Conservation (phyloP, 257 asterid species). For the Pogostemon cablin region DNA sequence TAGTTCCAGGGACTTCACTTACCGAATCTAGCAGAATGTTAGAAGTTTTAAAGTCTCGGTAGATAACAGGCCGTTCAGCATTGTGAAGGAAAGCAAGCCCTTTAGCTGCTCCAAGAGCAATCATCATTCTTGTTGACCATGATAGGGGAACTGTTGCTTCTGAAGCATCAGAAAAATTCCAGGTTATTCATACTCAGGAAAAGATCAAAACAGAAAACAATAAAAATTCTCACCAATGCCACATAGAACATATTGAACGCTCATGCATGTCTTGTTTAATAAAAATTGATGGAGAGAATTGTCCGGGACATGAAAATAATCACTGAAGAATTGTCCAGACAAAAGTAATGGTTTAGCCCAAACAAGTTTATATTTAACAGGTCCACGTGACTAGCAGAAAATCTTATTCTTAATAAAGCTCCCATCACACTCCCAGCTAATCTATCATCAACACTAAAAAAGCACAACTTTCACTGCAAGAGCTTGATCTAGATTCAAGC, state of each 20-base stretch:
- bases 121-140: slow-evolving; percentile 98
- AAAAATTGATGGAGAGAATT: slow-evolving; percentile 3
- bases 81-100: slow-evolving; percentile 99
- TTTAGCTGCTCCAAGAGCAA: slow-evolving; percentile 99
- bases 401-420: slow-evolving; percentile 4
- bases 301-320: not conserved
- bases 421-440: not conserved
- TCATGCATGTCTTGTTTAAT: not conserved
- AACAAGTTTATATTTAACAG: slow-evolving; percentile 17
- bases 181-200: slow-evolving; percentile 54
- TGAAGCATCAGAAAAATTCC: slow-evolving; percentile 69
- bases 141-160: slow-evolving; percentile 83
- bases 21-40: slow-evolving; percentile 94
- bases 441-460: not conserved
- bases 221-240: slow-evolving; percentile 12
- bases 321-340: not conserved
- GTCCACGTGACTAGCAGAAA: not conserved
- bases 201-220: slow-evolving; percentile 20
- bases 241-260: slow-evolving; percentile 17
- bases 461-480: slow-evolving; percentile 7
- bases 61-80: slow-evolving; percentile 97
- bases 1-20: slow-evolving; percentile 38
- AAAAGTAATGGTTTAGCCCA: slow-evolving; percentile 14
- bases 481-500: not conserved
- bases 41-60: slow-evolving; percentile 97